These are phyloP conservation scores for Mucor sp. DNA, from an alignment of 371 early-diverging fungal genomes.

Conservation along the genomic window DNA sequence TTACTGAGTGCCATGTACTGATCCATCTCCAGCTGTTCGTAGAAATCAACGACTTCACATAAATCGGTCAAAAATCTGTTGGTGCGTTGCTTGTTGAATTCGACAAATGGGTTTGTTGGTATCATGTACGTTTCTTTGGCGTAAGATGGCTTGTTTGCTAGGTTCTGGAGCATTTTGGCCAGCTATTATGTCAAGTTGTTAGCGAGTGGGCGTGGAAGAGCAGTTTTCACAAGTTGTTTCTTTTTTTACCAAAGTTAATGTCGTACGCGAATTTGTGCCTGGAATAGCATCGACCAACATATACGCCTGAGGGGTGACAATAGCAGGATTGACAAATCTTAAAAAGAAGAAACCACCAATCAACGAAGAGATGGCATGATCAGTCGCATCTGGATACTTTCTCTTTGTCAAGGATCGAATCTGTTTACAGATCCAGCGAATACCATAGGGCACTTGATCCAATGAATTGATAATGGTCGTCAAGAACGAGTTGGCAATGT, in stretches of 20 bases:
- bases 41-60: conserved; percentile 95
- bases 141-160: conserved; percentile 93
- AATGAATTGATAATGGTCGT: conserved; percentile 76
- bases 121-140: conserved; percentile 95
- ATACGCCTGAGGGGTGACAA: conserved; percentile 91
- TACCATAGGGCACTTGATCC: conserved; percentile 89
- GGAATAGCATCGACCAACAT: conserved; percentile 85
- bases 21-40: conserved; percentile 95
- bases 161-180: conserved; percentile 93
- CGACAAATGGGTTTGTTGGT: conserved; percentile 88
- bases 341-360: conserved; percentile 96
- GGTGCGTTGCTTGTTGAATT: conserved; percentile 83
- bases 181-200: conserved; percentile 34
- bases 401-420: conserved; percentile 85
- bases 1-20: conserved; percentile 95
- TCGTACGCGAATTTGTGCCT: conserved; percentile 72
- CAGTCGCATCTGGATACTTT: conserved; percentile 85
- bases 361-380: conserved; percentile 81
- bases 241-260: conserved; percentile 67
- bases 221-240: not conserved
- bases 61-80: conserved; percentile 87
- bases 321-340: conserved; percentile 92
- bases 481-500: conserved; percentile 80
- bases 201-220: no score
- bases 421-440: conserved; percentile 96